Base-by-base conservation (phyloP, 2,329 filamentous ascomycete species). In the Hypoxylon sp. region DNA sequence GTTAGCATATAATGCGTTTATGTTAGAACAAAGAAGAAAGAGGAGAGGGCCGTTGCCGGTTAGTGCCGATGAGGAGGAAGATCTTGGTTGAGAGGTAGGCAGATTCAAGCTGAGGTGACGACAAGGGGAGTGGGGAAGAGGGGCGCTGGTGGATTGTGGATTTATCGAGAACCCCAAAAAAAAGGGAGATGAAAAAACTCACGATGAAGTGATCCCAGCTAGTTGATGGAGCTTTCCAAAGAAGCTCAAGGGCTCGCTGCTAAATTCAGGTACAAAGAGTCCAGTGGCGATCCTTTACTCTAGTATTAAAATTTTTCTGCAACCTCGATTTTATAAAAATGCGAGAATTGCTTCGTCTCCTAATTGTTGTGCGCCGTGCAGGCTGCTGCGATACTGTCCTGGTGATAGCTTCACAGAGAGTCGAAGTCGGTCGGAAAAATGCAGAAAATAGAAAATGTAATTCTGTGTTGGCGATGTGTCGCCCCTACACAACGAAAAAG, bases 171-270 rank as follows among this genome's bases (percentile, higher is more conserved):
- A 49, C 49, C 49, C 43, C 43, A 64, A 64, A 67, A 68, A 68
- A 67, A 63, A 60, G 63, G 65, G 58, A 63, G 65, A 68, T 52
- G 57, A 72, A 70, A 69, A 72, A 75, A 80, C 79, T 79, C 74
- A 80, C 78, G 72, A 73, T 76, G 79, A 81, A 80, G 79, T 77
- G 77, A 81, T 81, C 79, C 77, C 79, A 79, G 79, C 79, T 73
- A 70, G 69, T 63, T 21, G 64, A 68, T 28, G 62, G 67, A 70
- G 72, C 73, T 74, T 73, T 68, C 57, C 45, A 43, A 67, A 67
- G 68, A 71, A 73, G 71, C 71, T 68, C 64, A 62, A 61, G 56
- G 48, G 46, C 63, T 67, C 48, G 30, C 53, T 61, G 48, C 49
- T 64, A 67, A 69, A 66, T 65, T 67, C 68, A 71, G 68, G 67